Evolutionary conservation across 179 eudicot species (phyloP).

Genomic region (Actinidia polygama): DNA sequence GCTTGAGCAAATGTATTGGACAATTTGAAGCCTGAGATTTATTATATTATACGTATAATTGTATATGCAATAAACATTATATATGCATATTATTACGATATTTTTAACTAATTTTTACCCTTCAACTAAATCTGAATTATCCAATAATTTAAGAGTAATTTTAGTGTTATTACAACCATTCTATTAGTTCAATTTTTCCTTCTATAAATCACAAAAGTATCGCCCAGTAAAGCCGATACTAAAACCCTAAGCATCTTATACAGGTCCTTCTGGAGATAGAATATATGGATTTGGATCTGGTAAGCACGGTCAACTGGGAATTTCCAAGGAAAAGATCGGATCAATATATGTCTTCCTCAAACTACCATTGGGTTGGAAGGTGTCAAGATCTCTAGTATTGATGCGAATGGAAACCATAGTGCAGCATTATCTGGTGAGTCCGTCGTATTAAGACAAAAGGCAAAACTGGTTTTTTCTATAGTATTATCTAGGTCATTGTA

Average conservation of each 20-base stretch:
- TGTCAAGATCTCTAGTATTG: constrained; percentile 40
- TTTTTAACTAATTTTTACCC: no score
- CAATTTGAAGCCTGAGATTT: no score
- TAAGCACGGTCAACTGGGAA: constrained; percentile 90
- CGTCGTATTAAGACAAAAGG: not conserved
- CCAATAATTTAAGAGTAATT: no score
- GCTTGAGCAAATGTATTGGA: no score
- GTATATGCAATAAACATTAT: no score
- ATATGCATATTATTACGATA: no score
- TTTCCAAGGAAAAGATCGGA: constrained; percentile 56
- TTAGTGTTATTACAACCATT: no score
- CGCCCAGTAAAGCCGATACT: not conserved
- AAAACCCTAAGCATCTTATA: constrained; percentile 15
- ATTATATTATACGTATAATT: no score
- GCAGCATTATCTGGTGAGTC: constrained; percentile 75
- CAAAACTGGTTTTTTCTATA: no score
- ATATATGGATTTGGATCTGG: constrained; percentile 86
- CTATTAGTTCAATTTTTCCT: no score
- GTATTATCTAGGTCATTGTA: not conserved
- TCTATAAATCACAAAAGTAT: no score
- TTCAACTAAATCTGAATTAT: no score
- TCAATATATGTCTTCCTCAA: constrained; percentile 56
- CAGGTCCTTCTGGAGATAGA: constrained; percentile 43
- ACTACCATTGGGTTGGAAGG: constrained; percentile 53
- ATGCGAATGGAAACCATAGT: constrained; percentile 96